Base-by-base conservation (phyloP, 495 filamentous ascomycete species). In the Daldinia childiae region DNA sequence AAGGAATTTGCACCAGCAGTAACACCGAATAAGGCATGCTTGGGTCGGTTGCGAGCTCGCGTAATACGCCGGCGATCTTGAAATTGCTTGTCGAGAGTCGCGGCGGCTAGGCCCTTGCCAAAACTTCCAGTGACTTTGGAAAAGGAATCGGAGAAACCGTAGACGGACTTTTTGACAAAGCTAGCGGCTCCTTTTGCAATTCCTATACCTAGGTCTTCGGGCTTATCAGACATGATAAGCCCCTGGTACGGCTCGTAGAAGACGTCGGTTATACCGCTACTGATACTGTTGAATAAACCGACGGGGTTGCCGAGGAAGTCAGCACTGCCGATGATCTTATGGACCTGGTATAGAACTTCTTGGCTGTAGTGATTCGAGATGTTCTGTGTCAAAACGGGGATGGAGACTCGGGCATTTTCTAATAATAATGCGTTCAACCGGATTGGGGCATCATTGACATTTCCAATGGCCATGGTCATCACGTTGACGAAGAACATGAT, bases 241-340 rank as follows among this genome's bases (percentile, higher is more conserved):
- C 95, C 95, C 83, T 99, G 95, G 78, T 98, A 98, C 19, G 95
- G 95, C 77, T 98, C 95, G 81, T 99, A 99, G 84, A 99, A 99
- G 74, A 99, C 97, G 73, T 96, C 95, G 21, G 92, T 92, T 36
- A 99, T 92, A 57, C 95, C 95, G 39, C 95, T 98, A 79, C 93
- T 96, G 82, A 99, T 90, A 73, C 95, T 99, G 82, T 97, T 98
- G 87, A 99, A 99, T 41, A 99, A 85, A 41, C 95, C 95, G 41
- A 99, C 95, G 0, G 95, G 95, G 76, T 99, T 99, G 36, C 95
- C 95, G n/a, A 99, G 85, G 86, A 99, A 97, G 80, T 99, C 95
- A 6, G 95, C 95, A 12, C 95, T 98, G 27, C 95, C 95, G 64
- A 99, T 85, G 68, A 99, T 94, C 76, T 98, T 92, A 81, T 99